phyloP scores from a whole-genome alignment of 1,139 yeast species.

The Taphrina deformans region DNA sequence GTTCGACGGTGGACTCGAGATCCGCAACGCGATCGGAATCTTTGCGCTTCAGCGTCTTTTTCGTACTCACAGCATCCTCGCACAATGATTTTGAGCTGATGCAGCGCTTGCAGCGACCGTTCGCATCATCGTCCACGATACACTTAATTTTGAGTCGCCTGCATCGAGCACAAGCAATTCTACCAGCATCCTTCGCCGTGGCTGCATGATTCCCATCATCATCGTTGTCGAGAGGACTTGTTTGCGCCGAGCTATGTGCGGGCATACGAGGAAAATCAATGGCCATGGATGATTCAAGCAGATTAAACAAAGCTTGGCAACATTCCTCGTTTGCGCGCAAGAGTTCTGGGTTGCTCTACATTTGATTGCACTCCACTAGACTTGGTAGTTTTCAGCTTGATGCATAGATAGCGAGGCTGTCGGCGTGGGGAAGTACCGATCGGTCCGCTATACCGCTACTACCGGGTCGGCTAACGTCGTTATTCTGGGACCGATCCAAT shows the following conservation, averaged over 20 bases:
- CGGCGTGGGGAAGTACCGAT: no score
- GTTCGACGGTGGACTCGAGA: constrained; percentile 6
- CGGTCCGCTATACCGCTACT: background rate
- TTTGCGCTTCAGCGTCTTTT: background rate
- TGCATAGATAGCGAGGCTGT: no score
- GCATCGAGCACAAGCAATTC: constrained; percentile 13
- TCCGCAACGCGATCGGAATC: constrained; percentile 10
- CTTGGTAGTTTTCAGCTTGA: no score
- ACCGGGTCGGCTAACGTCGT: background rate
- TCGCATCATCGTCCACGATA: background rate
- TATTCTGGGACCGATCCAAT: no score
- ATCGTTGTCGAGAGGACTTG: background rate
- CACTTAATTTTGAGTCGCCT: constrained; percentile 11
- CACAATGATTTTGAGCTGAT: background rate
- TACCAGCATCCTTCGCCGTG: background rate
- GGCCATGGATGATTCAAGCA: background rate
- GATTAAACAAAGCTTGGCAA: background rate
- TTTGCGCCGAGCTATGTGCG: background rate
- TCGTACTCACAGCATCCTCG: constrained; percentile 1
- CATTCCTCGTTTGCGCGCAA: no score
- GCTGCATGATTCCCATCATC: background rate
- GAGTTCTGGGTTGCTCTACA: no score
- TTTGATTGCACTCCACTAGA: no score
- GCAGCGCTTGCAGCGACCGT: constrained; percentile 6
- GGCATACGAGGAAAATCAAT: background rate